These are phyloP conservation scores for Herpetomonas samuelpessoai DNA, from an alignment of 208 protist species.

Conservation along the genomic window DNA sequence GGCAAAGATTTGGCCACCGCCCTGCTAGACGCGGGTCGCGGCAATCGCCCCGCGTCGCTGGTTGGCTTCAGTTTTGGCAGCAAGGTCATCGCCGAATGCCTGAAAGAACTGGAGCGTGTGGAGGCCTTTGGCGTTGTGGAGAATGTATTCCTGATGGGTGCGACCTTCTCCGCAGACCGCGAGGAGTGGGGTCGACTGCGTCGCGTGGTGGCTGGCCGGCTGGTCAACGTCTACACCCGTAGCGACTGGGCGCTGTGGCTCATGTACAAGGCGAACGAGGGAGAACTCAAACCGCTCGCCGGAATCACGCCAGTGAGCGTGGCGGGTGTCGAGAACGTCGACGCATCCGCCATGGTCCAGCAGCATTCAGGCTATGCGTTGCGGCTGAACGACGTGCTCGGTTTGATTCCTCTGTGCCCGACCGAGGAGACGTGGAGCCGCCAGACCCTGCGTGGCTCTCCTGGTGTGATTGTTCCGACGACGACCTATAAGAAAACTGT, in stretches of 20 bases:
- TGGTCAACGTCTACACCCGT: constrained; percentile 87
- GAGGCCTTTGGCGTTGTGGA: constrained; percentile 73
- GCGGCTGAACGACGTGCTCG: constrained; percentile 52
- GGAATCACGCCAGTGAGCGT: constrained; percentile 68
- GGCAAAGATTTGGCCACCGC: constrained; percentile 77
- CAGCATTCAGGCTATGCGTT: constrained; percentile 63
- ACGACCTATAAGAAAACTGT: constrained; percentile 22
- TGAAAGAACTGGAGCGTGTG: constrained; percentile 57
- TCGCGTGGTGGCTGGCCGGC: constrained; percentile 72
- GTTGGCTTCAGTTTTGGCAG: constrained; percentile 87
- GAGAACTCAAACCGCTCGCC: constrained; percentile 69
- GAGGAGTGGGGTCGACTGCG: constrained; percentile 59
- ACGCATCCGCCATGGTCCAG: constrained; percentile 55
- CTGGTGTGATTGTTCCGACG: constrained; percentile 43
- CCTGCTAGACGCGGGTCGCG: constrained; percentile 54
- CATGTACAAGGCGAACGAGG: constrained; percentile 75
- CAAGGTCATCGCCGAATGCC: constrained; percentile 79
- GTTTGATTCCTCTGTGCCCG: constrained; percentile 36
- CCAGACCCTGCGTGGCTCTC: constrained; percentile 39
- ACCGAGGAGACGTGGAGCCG: constrained; percentile 43
- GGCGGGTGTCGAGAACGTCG: constrained; percentile 85
- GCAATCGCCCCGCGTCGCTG: constrained; percentile 81
- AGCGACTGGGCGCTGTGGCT: constrained; percentile 82
- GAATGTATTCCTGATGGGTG: constrained; percentile 82
- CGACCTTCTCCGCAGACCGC: constrained; percentile 46